A percentile compares a stretch with the other conserved stretches of the same genome.
Conservation (phyloP, 176 grass and related monocot genomes). For the Cenchrus purpureus region DNA sequence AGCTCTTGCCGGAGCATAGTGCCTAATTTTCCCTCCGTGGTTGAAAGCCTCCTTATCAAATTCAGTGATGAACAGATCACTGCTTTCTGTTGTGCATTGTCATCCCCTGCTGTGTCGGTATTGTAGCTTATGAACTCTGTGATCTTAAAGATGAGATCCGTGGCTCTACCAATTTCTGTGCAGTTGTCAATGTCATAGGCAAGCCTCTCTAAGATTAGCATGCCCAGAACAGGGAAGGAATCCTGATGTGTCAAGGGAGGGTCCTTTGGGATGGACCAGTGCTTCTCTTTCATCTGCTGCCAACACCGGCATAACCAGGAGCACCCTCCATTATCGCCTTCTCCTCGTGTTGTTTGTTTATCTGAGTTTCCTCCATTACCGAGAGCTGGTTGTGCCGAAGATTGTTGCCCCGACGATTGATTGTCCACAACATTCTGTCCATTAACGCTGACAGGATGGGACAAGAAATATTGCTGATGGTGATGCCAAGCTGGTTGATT, state of each 20-base stretch:
- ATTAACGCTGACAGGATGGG: too few species aligned
- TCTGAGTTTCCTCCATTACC: background rate
- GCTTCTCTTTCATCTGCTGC: background rate
- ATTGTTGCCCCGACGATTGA: too few species aligned
- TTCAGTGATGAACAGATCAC: background rate
- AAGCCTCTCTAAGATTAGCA: background rate
- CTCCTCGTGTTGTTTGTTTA: background rate
- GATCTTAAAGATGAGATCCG: background rate
- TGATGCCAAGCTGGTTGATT: background rate
- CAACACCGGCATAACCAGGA: background rate
- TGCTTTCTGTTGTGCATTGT: background rate
- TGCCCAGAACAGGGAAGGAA: background rate
- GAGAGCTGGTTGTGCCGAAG: too few species aligned
- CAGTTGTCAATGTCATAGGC: background rate
- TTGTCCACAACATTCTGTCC: too few species aligned
- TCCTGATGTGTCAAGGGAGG: background rate
- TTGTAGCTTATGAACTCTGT: background rate
- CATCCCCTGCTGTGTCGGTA: too few species aligned
- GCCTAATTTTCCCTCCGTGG: background rate
- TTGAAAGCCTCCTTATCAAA: background rate
- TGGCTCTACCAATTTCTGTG: background rate
- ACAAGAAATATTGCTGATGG: too few species aligned
- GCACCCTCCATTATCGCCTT: too few species aligned
- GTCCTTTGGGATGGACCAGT: background rate
- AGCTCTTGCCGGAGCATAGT: background rate